Evolutionary conservation across 495 filamentous ascomycete genomes (phyloP), one percentile per base, ranked within the genome.

Genomic region (Penicillium paradoxum): DNA sequence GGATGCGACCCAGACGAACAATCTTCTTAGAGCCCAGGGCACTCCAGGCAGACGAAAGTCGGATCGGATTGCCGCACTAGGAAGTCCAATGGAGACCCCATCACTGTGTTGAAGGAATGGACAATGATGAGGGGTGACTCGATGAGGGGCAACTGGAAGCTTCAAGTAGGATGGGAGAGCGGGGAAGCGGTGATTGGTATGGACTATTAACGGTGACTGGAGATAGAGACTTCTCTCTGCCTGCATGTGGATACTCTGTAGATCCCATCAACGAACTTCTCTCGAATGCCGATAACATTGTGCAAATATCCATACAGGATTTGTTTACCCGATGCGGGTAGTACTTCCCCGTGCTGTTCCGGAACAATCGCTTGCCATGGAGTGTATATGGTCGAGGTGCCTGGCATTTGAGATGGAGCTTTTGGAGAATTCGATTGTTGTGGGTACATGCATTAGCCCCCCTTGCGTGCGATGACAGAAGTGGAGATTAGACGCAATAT

Each of bases 21-120:
- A 1, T 11, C 18, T 39, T 18, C 6, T 10, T 42, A 8, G 13
- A 46, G 6, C n/a, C 27, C 24, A 24, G 51, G 30, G 36, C 45
- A 58, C 22, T 39, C 25, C 49, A 36, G 5, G 22, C 22, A 13
- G 11, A 13, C 3, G 4, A 17, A 27, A 18, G 2, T 52, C 60
- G 60, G 57, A 52, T 57, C 24, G 17, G 14, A 54, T 63, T 22
- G 52, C 57, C 54, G 4, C 32, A 60, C 53, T 60, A 54, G 60
- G 60, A 50, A 63, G 50, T 27, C 40, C 49, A 33, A 6, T 7
- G 14, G 56, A 40, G 46, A 44, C n/a, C 8, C 13, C 13, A 5
- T 32, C 10, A 27, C n/a, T 9, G 8, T 4, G 25, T 3, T 27
- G 25, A 27, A 8, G 25, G 29, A 11, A 32, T 11, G 18, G 10